Conservation (phyloP, 176 grass and related monocot species). For the Triticum dicoccoides region DNA sequence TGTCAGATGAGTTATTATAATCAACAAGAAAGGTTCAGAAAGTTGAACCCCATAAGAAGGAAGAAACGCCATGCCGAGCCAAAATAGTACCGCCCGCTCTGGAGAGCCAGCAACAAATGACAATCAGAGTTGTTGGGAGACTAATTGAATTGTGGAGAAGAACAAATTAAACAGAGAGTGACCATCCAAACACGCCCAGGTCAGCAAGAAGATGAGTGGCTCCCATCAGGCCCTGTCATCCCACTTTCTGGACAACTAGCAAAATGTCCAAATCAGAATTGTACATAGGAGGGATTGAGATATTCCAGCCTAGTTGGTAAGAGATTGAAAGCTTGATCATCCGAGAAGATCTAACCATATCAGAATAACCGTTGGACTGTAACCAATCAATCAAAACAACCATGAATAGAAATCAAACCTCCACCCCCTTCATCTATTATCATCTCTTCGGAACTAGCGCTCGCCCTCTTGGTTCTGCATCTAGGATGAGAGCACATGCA, state of each 20-base stretch:
- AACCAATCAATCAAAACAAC: not conserved
- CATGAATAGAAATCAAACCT: not conserved
- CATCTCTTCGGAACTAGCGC: not conserved
- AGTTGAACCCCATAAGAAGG: not conserved
- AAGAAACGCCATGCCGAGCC: not conserved
- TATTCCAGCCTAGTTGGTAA: too few relatives aligned
- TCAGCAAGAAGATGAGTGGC: not conserved
- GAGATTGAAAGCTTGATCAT: not conserved
- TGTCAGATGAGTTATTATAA: not conserved
- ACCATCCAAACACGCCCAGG: slow-evolving; percentile 18
- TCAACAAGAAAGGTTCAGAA: too few relatives aligned
- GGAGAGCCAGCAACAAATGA: not conserved
- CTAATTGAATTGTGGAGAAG: not conserved
- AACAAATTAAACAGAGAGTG: not conserved
- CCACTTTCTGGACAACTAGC: not conserved
- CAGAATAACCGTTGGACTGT: not conserved
- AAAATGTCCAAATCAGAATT: not conserved
- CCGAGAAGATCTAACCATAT: not conserved
- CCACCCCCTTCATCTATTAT: not conserved
- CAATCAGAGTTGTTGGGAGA: not conserved
- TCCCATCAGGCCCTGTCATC: not conserved
- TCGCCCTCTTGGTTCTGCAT: not conserved
- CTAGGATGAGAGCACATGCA: not conserved
- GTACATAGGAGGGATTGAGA: not conserved
- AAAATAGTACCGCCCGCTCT: not conserved